A percentile compares a stretch with the other conserved stretches of the same genome.
phyloP scores from a whole-genome alignment of 495 filamentous ascomycete genomes.

The Penicillium fimorum region DNA sequence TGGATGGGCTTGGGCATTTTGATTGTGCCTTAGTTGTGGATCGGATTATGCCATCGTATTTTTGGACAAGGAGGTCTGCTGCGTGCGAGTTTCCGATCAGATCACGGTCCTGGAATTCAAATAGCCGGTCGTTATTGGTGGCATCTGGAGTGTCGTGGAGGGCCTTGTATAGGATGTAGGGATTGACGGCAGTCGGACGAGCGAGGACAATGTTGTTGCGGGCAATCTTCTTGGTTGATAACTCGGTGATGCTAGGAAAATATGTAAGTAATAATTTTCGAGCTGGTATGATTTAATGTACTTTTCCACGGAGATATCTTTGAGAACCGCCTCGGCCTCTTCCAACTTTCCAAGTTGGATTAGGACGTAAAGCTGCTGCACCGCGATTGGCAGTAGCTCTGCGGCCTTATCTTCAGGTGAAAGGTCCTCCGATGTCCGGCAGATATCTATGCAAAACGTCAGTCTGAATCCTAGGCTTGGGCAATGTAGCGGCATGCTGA shows the following conservation, averaged over 20 bases:
- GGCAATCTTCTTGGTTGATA: constrained; percentile 72
- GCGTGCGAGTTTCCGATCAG: constrained; percentile 67
- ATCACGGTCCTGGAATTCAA: constrained; percentile 70
- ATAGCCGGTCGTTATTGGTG: constrained; percentile 67
- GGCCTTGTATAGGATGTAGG: constrained; percentile 70
- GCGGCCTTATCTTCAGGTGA: constrained; percentile 76
- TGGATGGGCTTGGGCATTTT: constrained; percentile 51
- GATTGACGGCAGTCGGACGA: constrained; percentile 61
- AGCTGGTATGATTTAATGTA: constrained; percentile 38
- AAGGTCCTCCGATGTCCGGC: constrained; percentile 79
- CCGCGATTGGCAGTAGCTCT: constrained; percentile 80
- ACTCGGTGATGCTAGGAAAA: constrained; percentile 67
- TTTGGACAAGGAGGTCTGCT: constrained; percentile 73
- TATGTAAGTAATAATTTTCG: constrained; percentile 19
- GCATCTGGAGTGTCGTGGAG: constrained; percentile 57
- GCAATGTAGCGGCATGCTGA: constrained; percentile 19
- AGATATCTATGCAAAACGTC: constrained; percentile 58
- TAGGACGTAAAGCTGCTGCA: constrained; percentile 83
- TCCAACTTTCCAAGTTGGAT: constrained; percentile 67
- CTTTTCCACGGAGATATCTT: constrained; percentile 62
- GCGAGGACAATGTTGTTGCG: constrained; percentile 73
- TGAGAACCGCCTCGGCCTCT: constrained; percentile 67
- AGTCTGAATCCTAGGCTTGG: constrained; percentile 4
- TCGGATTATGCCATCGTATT: constrained; percentile 68
- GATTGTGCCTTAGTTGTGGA: constrained; percentile 61